Percentiles rank a stretch among this genome's conserved stretches.
Evolutionary conservation across 2,329 filamentous ascomycete genomes (phyloP).

Genomic region (Xylariaceae sp.): DNA sequence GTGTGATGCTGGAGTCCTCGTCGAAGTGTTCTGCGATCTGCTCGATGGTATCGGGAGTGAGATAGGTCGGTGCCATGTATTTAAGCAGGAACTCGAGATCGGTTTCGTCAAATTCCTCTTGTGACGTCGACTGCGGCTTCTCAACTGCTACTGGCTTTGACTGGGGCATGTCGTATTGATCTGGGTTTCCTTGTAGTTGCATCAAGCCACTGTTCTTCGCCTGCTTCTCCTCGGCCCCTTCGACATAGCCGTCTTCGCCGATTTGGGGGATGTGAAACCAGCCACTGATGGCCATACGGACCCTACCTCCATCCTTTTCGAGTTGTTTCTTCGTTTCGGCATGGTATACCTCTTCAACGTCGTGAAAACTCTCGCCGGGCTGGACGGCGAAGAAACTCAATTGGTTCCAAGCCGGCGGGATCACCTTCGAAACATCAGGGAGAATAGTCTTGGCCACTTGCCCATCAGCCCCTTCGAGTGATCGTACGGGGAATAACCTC

Average conservation of each 20-base stretch:
- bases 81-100: conserved; percentile 90
- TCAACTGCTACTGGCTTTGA: conserved; percentile 56
- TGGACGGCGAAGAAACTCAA: conserved; percentile 97
- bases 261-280: conserved; percentile 98
- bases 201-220: conserved; percentile 88
- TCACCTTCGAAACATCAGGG: conserved; percentile 77
- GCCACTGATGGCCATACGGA: conserved; percentile 96
- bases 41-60: conserved; percentile 88
- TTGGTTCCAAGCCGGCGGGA: conserved; percentile 96
- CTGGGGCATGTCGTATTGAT: conserved; percentile 83
- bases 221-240: conserved; percentile 85
- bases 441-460: conserved; percentile 77
- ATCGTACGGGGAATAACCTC: conserved; percentile 76
- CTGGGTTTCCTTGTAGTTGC: conserved; percentile 89
- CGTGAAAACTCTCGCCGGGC: conserved; percentile 98
- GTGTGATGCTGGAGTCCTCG: conserved; percentile 80
- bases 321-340: conserved; percentile 61
- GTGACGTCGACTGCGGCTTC: conserved; percentile 43
- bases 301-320: conserved; percentile 70
- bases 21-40: conserved; percentile 79
- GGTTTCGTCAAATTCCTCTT: conserved; percentile 68
- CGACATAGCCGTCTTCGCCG: conserved; percentile 88
- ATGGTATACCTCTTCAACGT: conserved; percentile 96
- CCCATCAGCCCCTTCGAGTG: conserved; percentile 67
- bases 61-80: conserved; percentile 86